Evolutionary conservation across 1,284 basidiomycete genomes (phyloP).

Genomic region (Cerioporus squamosus): DNA sequence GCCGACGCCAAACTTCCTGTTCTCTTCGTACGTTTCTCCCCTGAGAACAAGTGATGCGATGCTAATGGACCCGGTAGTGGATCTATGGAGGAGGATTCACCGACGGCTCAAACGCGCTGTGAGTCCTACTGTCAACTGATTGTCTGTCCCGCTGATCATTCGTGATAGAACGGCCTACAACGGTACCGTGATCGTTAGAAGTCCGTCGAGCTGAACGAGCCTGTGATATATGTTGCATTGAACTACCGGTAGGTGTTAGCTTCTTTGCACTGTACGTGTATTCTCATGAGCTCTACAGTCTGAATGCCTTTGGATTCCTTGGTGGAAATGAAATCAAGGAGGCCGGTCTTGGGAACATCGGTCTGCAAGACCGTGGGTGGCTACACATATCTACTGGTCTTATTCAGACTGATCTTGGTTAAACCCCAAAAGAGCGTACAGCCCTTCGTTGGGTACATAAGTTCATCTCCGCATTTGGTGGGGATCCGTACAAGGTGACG

Average conservation of each 20-base stretch:
- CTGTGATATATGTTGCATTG: conserved; percentile 37
- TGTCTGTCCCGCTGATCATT: too few species aligned
- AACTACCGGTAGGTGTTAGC: conserved; percentile 34
- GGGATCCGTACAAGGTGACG: conserved; percentile 35
- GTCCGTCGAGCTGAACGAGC: conserved; percentile 40
- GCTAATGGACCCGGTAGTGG: conserved; percentile 40
- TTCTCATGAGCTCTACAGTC: not conserved
- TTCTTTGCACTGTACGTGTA: not conserved
- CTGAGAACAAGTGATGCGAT: not conserved
- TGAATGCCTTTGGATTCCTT: conserved; percentile 8
- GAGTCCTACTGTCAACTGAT: not conserved
- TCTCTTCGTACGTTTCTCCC: conserved; percentile 45
- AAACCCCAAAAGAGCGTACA: conserved; percentile 5
- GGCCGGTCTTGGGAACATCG: conserved; percentile 56
- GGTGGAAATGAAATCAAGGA: conserved; percentile 47
- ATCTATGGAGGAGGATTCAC: conserved; percentile 47
- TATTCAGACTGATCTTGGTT: too few species aligned
- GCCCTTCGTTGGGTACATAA: conserved; percentile 63
- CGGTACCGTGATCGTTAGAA: conserved; percentile 25
- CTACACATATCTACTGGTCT: not conserved
- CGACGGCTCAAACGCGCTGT: too few species aligned
- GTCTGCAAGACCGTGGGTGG: conserved; percentile 54
- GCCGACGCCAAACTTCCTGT: conserved; percentile 52
- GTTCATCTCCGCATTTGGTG: conserved; percentile 46
- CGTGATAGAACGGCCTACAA: not conserved